phyloP scores from a whole-genome alignment of 2,329 filamentous ascomycete genomes.

The Paraphoma chrysanthemicola region DNA sequence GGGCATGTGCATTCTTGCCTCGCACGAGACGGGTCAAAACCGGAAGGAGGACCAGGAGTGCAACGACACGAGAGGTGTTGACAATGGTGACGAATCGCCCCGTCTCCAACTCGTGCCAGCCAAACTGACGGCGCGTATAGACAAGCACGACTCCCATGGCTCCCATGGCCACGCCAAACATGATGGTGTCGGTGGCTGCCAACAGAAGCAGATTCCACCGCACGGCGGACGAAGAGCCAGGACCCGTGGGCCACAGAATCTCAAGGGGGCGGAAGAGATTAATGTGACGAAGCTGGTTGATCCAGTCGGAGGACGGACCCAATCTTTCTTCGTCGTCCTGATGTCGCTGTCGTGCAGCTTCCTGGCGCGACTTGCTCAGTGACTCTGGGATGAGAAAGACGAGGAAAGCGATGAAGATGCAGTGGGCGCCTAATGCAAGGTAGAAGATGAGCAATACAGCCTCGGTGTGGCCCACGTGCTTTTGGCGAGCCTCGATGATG shows the following conservation, averaged over 20 bases:
- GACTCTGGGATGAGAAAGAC: conserved; percentile 82
- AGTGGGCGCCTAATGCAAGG: conserved; percentile 74
- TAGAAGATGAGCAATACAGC: conserved; percentile 85
- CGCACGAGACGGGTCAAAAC: conserved; percentile 78
- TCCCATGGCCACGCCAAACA: conserved; percentile 84
- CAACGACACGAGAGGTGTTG: conserved; percentile 76
- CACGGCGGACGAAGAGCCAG: conserved; percentile 65
- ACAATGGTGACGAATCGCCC: conserved; percentile 82
- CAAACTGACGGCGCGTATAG: conserved; percentile 81
- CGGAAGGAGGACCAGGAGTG: conserved; percentile 78
- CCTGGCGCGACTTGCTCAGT: conserved; percentile 74
- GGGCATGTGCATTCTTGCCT: conserved; percentile 50
- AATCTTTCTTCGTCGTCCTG: conserved; percentile 48
- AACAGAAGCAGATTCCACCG: conserved; percentile 84
- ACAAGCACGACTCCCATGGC: conserved; percentile 81
- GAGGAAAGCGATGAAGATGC: conserved; percentile 76
- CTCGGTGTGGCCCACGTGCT: conserved; percentile 63
- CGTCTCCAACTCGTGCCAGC: conserved; percentile 82
- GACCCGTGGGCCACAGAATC: conserved; percentile 76
- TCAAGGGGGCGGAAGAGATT: conserved; percentile 81
- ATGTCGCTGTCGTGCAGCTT: conserved; percentile 73
- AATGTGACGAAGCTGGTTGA: conserved; percentile 52
- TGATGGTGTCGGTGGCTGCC: conserved; percentile 78
- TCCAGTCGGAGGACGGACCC: conserved; percentile 50
- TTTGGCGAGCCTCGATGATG: conserved; percentile 66